phyloP scores from a whole-genome alignment of 2,329 filamentous ascomycete species.

The Venturia oleaginea region DNA sequence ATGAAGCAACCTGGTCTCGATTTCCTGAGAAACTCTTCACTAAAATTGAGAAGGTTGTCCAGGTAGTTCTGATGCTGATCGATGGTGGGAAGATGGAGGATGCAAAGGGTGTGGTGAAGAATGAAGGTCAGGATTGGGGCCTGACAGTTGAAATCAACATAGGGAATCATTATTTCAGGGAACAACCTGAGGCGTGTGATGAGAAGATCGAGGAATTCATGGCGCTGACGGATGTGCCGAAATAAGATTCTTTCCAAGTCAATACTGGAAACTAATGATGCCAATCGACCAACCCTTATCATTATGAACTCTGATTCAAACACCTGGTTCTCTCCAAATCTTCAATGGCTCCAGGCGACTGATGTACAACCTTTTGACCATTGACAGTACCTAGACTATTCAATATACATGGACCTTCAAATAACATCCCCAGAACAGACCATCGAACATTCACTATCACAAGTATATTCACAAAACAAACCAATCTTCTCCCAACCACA shows the following conservation, averaged over 20 bases:
- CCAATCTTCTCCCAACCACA: neutral
- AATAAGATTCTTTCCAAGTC: neutral
- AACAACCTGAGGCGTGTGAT: conserved; percentile 20
- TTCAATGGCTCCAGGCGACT: no score
- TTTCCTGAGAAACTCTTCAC: conserved; percentile 29
- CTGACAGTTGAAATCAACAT: conserved; percentile 24
- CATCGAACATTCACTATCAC: no score
- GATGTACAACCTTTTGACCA: no score
- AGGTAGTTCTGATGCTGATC: conserved; percentile 14
- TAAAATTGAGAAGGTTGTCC: conserved; percentile 20
- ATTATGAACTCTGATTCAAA: no score
- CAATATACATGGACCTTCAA: no score
- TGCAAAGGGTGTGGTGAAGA: conserved; percentile 15
- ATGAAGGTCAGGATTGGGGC: conserved; percentile 20
- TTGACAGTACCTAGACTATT: no score
- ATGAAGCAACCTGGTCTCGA: conserved; percentile 19
- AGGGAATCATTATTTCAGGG: conserved; percentile 23
- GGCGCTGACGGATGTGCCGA: conserved; percentile 22
- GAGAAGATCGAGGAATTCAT: conserved; percentile 24
- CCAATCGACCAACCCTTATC: no score
- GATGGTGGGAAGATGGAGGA: conserved; percentile 21
- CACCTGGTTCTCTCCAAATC: no score
- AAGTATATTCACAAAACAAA: no score
- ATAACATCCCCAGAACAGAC: no score
- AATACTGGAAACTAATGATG: no score